Evolutionary conservation across 129 eudicot genomes (phyloP), one percentile per base, ranked within the genome.

Genomic region (Gnaphalium uliginosum): DNA sequence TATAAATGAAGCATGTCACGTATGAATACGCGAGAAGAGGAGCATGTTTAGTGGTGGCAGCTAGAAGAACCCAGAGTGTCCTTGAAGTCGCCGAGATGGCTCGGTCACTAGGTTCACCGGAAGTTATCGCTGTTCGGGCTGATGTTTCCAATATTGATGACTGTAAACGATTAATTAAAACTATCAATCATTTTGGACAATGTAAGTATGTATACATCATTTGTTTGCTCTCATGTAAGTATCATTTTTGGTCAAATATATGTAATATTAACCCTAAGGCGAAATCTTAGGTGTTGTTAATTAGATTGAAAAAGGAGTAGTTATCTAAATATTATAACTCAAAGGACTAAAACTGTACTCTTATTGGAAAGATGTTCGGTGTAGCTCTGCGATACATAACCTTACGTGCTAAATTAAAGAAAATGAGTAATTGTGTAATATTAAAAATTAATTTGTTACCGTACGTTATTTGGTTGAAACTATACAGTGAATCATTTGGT

Each of bases 1-100:
- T 46, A 10, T 11, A 46, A 17, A 21, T 66, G 72, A 69, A 85
- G 88, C 90, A 89, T 66, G 21, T 84, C 14, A 89, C 88, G 4
- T 89, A 89, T 27, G 92, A 85, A 69, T 87, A 89, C 29, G 92
- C 87, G 5, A 89, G 68, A 53, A 87, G 89, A 84, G 92, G 96
- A 59, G 89, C 96, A 13, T 80, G 73, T 73, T 68, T 85, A 59
- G 87, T 77, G 14, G 69, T 89, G 46, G 89, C 79, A 0, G 96
- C 96, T 64, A 81, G 92, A 75, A 85, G 96, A 72, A 80, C 72
- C 72, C 29, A 85, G 14, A 75, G 78, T 58, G 88, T 89, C 27
- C 78, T 57, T 18, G 81, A 81, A 75, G 96, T 89, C 0, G 89
- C 89, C 3, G 82, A 81, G 1, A 73, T 32, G 0, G 83, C 88